Conservation (phyloP, 768 basidiomycete genomes). For the Panellus pusillus region DNA sequence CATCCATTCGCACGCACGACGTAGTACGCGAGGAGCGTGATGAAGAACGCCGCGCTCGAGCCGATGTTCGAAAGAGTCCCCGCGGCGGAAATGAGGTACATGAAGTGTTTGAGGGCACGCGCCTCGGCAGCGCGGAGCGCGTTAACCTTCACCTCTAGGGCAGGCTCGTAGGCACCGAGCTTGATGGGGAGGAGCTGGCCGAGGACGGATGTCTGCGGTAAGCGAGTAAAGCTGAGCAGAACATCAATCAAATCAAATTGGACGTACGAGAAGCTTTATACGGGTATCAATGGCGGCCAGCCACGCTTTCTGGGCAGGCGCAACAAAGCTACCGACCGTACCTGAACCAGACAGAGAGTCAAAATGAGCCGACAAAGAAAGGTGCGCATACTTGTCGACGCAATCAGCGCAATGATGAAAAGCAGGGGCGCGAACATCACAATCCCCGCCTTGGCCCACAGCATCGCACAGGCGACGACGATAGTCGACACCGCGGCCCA, state of each 20-base stretch:
- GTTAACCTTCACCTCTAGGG: conserved; percentile 4
- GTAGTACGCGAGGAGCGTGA: conserved; percentile 8
- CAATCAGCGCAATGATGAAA: conserved; percentile 2
- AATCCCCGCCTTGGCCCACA: conserved; percentile 11
- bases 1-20: conserved; percentile 2
- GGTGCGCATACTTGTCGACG: conserved; percentile 1
- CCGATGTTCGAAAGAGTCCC: conserved; percentile 3
- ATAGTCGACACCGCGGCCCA: conserved; percentile 12
- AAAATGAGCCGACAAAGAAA: not conserved
- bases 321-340: conserved; percentile 4
- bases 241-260: not conserved
- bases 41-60: conserved; percentile 2
- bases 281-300: conserved; percentile 8
- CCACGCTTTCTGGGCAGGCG: conserved; percentile 9
- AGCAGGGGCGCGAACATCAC: conserved; percentile 16
- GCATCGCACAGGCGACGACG: conserved; percentile 9
- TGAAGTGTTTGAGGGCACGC: not conserved
- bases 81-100: not conserved
- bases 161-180: conserved; percentile 12
- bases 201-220: conserved; percentile 11
- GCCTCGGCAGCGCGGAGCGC: conserved; percentile 7
- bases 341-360: not conserved
- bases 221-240: too few relatives aligned
- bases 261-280: conserved; percentile 15
- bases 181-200: conserved; percentile 16